Conservation (phyloP, 2,329 filamentous ascomycete genomes). For the Fonsecaea erecta region DNA sequence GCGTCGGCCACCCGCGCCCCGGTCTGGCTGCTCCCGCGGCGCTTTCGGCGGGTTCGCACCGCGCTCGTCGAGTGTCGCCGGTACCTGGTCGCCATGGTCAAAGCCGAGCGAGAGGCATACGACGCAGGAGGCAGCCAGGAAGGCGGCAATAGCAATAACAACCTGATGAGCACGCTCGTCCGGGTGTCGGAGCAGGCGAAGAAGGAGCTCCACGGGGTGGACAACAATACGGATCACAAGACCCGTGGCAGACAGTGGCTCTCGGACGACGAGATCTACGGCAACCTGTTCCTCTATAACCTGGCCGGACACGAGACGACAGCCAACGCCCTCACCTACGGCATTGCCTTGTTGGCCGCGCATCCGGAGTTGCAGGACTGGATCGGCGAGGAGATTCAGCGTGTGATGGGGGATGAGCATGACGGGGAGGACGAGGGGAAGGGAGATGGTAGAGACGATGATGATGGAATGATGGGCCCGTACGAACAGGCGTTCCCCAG, state of each 20-base stretch:
- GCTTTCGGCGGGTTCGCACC: not conserved
- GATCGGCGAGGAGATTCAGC: conserved; percentile 49
- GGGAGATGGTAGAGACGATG: not conserved
- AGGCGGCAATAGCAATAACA: conserved; percentile 24
- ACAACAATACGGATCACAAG: conserved; percentile 31
- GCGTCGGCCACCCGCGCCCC: not conserved
- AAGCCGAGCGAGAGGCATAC: not conserved
- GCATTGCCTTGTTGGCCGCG: conserved; percentile 51
- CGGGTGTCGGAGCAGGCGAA: conserved; percentile 33
- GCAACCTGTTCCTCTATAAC: conserved; percentile 56
- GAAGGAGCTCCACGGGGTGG: conserved; percentile 37
- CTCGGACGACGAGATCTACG: conserved; percentile 52
- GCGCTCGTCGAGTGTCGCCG: not conserved
- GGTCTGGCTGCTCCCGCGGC: not conserved
- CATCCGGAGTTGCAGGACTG: conserved; percentile 53
- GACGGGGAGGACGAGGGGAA: not conserved
- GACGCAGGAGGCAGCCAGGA: not conserved
- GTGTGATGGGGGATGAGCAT: not conserved
- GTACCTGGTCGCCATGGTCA: not conserved
- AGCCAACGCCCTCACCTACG: conserved; percentile 51
- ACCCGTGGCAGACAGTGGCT: conserved; percentile 39
- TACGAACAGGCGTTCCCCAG: conserved; percentile 20
- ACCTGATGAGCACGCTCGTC: conserved; percentile 35
- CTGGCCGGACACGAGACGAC: conserved; percentile 60
- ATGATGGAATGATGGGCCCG: too few species aligned